phyloP scores from a whole-genome alignment of 345 rosid genomes.

The Populus davidiana region DNA sequence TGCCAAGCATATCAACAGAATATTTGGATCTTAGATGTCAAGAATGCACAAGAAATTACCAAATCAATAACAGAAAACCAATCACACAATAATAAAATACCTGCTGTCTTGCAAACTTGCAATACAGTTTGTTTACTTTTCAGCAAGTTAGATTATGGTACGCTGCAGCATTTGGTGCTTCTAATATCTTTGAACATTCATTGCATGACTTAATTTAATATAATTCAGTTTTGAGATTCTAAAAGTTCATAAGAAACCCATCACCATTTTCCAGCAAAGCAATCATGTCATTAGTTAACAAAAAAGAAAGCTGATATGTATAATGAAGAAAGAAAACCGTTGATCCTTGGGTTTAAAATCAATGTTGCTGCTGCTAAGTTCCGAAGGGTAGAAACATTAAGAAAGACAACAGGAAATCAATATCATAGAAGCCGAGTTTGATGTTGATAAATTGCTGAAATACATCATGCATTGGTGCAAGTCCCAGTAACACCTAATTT shows the following conservation, averaged over 20 bases:
- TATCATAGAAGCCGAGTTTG: background rate
- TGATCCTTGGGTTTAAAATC: background rate
- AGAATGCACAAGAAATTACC: background rate
- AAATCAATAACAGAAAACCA: background rate
- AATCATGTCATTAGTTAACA: background rate
- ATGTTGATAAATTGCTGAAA: background rate
- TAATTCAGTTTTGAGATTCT: too few species aligned
- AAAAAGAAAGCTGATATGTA: background rate
- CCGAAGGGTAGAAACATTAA: background rate
- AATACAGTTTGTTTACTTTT: too few species aligned
- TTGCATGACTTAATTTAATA: too few species aligned
- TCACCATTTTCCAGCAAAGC: too few species aligned
- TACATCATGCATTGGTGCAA: background rate
- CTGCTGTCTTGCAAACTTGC: too few species aligned
- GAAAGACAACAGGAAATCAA: background rate
- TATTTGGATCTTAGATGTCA: background rate
- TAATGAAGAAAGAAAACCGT: background rate
- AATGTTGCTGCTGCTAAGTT: background rate
- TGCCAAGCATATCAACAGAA: slow-evolving; percentile 1
- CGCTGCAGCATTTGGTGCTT: too few species aligned
- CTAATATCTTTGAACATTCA: too few species aligned
- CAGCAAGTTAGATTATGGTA: too few species aligned
- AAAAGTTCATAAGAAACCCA: too few species aligned
- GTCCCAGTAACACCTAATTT: background rate
- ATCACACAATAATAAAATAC: too few species aligned